Base-by-base conservation (phyloP, 352 stramenopile species). In the Lagenidium sp. region DNA sequence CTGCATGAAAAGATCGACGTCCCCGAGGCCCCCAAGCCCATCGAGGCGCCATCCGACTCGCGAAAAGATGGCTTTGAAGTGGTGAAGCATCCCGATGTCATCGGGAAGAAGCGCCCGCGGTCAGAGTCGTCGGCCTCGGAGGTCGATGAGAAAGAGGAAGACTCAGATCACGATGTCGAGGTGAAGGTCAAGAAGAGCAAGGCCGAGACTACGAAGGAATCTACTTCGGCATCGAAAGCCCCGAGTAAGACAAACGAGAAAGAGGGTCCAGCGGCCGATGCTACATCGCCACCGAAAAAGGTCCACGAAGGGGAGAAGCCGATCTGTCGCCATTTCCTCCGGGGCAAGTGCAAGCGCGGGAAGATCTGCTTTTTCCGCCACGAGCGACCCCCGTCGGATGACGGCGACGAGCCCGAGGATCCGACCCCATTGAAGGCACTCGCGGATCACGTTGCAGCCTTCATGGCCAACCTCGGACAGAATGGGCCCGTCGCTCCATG, bases 1-100 rank as follows among this genome's bases (percentile, higher is more conserved):
- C 41, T 65, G 5, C 77, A 89, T 34, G 57, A 85, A 36, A 62
- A 78, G 47, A 47, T 88, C n/a, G 53, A 59, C 3, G 44, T 57
- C 4, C 29, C 41, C 26, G 36, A 35, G 30, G 28, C 15, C 15
- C 28, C 28, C 15, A 40, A 23, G 25, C 36, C 23, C 11, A 41
- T 41, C 0, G 38, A 48, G 15, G 47, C 46, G 31, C n/a, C n/a
- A n/a, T n/a, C n/a, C n/a, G n/a, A n/a, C n/a, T 44, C 52, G 39
- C 29, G 21, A 6, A 19, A 36, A 1, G 36, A 39, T 0, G 52
- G 45, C 32, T 60, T 60, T 36, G 52, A 65, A 23, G 50, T 56
- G 6, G 47, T 60, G 15, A 52, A 42, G 25, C 13, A 31, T 1
- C 30, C 47, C 6, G 46, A 50, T 11, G n/a, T 37, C 11, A 50